Evolutionary conservation across 306 rosid species (phyloP).

Genomic region (Psophocarpus tetragonolobus): DNA sequence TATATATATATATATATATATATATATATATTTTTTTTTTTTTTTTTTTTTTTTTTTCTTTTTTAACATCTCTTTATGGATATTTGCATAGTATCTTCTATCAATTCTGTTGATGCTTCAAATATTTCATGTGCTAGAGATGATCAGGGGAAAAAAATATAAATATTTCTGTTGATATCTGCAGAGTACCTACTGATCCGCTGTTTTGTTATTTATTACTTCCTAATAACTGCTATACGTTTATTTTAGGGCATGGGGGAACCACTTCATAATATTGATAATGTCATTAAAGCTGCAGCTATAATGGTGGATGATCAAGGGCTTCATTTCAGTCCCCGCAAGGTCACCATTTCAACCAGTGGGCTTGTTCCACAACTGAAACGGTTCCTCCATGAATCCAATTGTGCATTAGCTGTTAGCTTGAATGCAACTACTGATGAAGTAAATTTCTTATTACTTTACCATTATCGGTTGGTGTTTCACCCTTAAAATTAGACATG

Average conservation of each 20-base stretch:
- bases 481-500: constrained; percentile 16
- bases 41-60: no score
- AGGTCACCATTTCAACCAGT: constrained; percentile 92
- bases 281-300: constrained; percentile 87
- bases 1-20: no score
- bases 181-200: constrained; percentile 1
- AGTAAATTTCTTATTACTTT: constrained; percentile 48
- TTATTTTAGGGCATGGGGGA: constrained; percentile 92
- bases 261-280: constrained; percentile 91
- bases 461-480: constrained; percentile 11
- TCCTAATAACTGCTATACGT: constrained; percentile 31
- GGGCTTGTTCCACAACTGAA: constrained; percentile 92
- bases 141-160: not conserved
- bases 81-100: not conserved
- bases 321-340: constrained; percentile 93
- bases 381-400: constrained; percentile 77
- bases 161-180: no score
- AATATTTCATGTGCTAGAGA: not conserved
- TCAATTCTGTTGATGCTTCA: constrained; percentile 7
- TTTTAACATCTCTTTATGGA: not conserved
- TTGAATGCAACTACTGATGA: constrained; percentile 95
- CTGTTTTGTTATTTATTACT: not conserved
- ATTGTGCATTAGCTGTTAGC: constrained; percentile 92
- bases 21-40: no score
- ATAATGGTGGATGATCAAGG: constrained; percentile 95